Evolutionary conservation across 2,329 filamentous ascomycete species (phyloP), one percentile per base, ranked within the genome.

Genomic region (Cryoendolithus antarcticus): DNA sequence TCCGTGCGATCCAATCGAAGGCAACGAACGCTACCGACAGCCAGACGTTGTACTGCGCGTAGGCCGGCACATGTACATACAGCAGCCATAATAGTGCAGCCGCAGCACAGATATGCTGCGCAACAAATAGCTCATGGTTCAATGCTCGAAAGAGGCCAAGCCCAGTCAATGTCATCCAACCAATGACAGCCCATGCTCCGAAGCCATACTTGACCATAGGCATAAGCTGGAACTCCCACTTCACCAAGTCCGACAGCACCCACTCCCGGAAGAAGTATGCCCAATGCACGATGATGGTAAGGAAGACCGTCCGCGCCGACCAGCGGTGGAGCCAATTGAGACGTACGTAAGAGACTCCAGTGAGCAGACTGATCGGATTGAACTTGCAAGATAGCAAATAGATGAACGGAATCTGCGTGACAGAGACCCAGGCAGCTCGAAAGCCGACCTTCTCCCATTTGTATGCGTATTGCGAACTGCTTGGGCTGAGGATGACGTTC

Each of bases 351-450:
- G 63, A 64, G 37, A 64, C 61, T 1, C 67, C 69, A 0, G 62
- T 65, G n/a, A 70, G 43, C 9, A 63, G 51, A 6, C 64, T 67
- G 43, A 72, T 63, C 32, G 50, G 51, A 37, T 53, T 69, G 9
- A 82, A 56, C 21, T 57, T 57, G 46, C 49, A 52, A 10, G 53
- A 54, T 6, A 57, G 65, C 2, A 82, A 63, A 49, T 75, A 80
- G 7, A 81, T 62, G 12, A 82, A 62, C 0, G 77, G 77, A 32
- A 82, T 67, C 55, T 82, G 78, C 2, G 70, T 74, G 34, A 79
- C 62, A 7, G 74, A 71, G 19, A 80, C 67, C 77, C 78, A 82
- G 11, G 75, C 78, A 47, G 77, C 78, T 40, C 78, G 74, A 54
- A 75, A 82, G 4, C 73, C 78, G 41, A 81, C 71, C 43, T 75